Base-by-base conservation (phyloP, 2,329 filamentous ascomycete genomes). In the Cytospora schulzeri region DNA sequence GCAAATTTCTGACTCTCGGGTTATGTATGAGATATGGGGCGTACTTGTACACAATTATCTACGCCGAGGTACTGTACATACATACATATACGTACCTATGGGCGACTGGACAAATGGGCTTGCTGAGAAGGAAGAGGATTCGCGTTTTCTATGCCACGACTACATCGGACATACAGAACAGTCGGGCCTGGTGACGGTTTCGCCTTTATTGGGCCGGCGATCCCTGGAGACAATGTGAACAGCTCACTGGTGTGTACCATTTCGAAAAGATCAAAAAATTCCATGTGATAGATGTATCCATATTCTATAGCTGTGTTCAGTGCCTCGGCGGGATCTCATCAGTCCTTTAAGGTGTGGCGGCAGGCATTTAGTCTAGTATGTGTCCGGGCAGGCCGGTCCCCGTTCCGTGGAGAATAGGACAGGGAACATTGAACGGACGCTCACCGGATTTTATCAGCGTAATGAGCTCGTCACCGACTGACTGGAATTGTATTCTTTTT, bases 41-140 rank as follows among this genome's bases (percentile, higher is more conserved):
- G 31, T 33, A 48, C 24, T 48, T 63, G 60, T 65, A 63, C 53
- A 65, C 63, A 63, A 48, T n/a, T 45, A 50, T 22, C 19, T 56
- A n/a, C 54, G 52, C 50, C 60, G 38, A 52, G 58, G 53, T 55
- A 57, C 57, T 48, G 41, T 48, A 48, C 41, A 48, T 48, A 48
- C 8, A n/a, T 48, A 48, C 41, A 22, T 48, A 22, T 48, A 48
- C 41, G 24, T 48, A 48, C n/a, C 41, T 48, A 22, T n/a, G 41
- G 41, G n/a, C 19, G 24, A 48, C n/a, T 48, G 41, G n/a, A 48
- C 41, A 48, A 24, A 24, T 22, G 41, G n/a, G 8, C 4, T 48
- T 48, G 38, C 41, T 22, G 41, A 12, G 41, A 22, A n/a, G 15
- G 33, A 12, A 15, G 35, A 38, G 14, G 11, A 17, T n/a, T n/a